These are phyloP conservation scores for Pestalotiopsis sp. DNA, from an alignment of 2,329 filamentous ascomycete species.

Conservation along the genomic window DNA sequence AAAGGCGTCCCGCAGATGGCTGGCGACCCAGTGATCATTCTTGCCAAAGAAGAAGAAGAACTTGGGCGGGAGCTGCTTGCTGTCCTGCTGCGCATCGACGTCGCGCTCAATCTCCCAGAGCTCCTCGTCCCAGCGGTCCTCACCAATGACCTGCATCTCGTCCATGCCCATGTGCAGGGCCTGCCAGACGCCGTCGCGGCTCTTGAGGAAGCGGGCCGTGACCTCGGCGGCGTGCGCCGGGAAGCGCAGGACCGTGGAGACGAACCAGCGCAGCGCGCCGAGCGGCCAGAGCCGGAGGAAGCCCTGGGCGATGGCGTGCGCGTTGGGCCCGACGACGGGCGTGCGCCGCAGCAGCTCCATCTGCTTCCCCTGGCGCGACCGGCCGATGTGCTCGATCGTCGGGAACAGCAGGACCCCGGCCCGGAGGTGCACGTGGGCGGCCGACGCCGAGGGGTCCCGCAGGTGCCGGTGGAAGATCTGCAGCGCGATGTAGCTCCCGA, in stretches of 20 bases:
- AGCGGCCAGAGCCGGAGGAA: constrained; percentile 45
- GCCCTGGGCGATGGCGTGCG: constrained; percentile 40
- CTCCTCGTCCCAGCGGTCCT: constrained; percentile 61
- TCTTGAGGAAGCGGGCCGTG: constrained; percentile 56
- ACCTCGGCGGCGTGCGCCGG: constrained; percentile 48
- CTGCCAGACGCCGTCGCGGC: constrained; percentile 60
- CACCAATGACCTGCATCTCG: constrained; percentile 60
- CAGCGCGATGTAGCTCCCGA: constrained; percentile 72
- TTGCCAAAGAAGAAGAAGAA: constrained; percentile 63
- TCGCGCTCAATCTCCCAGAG: constrained; percentile 54
- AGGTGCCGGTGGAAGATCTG: constrained; percentile 65
- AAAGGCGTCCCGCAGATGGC: constrained; percentile 57
- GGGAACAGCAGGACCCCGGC: constrained; percentile 71
- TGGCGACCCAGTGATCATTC: constrained; percentile 64
- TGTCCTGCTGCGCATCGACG: constrained; percentile 19
- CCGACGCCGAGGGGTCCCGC: constrained; percentile 24
- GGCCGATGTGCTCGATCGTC: constrained; percentile 71
- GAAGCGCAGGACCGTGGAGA: constrained; percentile 47
- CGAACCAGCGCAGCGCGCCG: constrained; percentile 41
- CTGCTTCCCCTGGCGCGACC: constrained; percentile 60
- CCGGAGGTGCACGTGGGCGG: constrained; percentile 42
- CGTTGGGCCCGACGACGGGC: constrained; percentile 42
- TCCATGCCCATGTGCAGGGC: constrained; percentile 60
- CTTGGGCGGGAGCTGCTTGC: constrained; percentile 36
- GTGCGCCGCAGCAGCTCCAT: constrained; percentile 45